Evolutionary conservation across 192 early-diverging fungal species (phyloP).

Genomic region (Podila epicladia): DNA sequence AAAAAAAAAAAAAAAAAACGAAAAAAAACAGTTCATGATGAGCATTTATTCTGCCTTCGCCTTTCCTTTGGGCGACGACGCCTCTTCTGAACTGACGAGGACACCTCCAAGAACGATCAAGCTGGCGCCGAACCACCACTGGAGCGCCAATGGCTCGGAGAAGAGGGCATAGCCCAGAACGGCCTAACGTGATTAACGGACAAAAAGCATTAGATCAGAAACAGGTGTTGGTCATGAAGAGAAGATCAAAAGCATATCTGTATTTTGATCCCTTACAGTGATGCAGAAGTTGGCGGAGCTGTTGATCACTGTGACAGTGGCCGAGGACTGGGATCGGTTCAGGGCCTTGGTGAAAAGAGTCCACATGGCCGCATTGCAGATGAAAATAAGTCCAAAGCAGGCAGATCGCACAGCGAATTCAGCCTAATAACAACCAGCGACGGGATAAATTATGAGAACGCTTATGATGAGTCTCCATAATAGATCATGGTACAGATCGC

Average conservation of each 20-base stretch:
- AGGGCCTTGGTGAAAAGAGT: conserved; percentile 86
- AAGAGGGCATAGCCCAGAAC: conserved; percentile 78
- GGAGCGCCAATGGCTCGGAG: conserved; percentile 72
- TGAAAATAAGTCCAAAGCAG: conserved; percentile 69
- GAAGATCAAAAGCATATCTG: too few relatives aligned
- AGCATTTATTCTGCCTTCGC: not conserved
- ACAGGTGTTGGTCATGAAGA: too few relatives aligned
- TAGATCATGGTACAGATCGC: not conserved
- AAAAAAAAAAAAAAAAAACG: not conserved
- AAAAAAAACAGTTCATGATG: not conserved
- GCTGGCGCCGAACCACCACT: conserved; percentile 89
- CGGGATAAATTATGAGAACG: not conserved
- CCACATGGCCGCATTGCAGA: conserved; percentile 90
- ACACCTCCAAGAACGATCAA: conserved; percentile 78
- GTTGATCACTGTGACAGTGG: conserved; percentile 82
- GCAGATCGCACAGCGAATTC: conserved; percentile 53
- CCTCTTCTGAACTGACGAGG: conserved; percentile 44
- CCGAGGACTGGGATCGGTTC: conserved; percentile 74
- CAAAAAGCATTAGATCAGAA: not conserved
- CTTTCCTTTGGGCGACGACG: not conserved
- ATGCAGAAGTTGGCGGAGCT: conserved; percentile 80
- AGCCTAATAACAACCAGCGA: conserved; percentile 18
- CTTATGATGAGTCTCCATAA: not conserved
- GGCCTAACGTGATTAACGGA: conserved; percentile 57
- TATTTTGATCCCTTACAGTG: conserved; percentile 54